These are phyloP conservation scores for Pythium dissotocum DNA, from an alignment of 352 stramenopile genomes.

Conservation along the genomic window DNA sequence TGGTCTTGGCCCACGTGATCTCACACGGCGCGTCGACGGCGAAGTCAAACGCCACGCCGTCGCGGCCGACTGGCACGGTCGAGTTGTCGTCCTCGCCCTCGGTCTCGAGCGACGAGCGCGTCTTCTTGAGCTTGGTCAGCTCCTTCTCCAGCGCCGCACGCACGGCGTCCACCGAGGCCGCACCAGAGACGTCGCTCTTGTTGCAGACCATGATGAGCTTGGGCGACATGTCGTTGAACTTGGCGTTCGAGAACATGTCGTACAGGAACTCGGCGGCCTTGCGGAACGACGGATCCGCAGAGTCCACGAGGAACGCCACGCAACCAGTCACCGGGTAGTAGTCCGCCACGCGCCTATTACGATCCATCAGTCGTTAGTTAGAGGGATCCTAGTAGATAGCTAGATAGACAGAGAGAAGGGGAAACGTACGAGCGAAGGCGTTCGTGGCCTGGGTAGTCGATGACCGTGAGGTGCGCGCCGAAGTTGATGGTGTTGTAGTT, in stretches of 20 bases:
- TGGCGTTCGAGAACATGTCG: slow-evolving; percentile 86
- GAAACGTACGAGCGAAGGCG: slow-evolving; percentile 64
- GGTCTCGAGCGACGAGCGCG: slow-evolving; percentile 81
- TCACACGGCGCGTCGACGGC: slow-evolving; percentile 81
- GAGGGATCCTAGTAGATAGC: not conserved
- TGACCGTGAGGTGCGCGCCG: slow-evolving; percentile 63
- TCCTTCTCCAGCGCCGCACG: slow-evolving; percentile 76
- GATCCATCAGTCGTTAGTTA: no score
- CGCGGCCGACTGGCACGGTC: slow-evolving; percentile 71
- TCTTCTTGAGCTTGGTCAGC: slow-evolving; percentile 84
- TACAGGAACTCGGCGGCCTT: slow-evolving; percentile 86
- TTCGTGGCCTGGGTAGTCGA: slow-evolving; percentile 85
- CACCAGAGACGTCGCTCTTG: slow-evolving; percentile 66
- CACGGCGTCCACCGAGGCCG: slow-evolving; percentile 50
- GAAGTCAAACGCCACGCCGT: slow-evolving; percentile 75
- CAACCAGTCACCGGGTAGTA: slow-evolving; percentile 71
- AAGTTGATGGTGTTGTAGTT: slow-evolving; percentile 75
- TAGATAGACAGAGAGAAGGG: slow-evolving; percentile 7
- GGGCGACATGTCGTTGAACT: slow-evolving; percentile 72
- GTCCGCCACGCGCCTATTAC: slow-evolving; percentile 56
- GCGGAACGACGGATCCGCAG: slow-evolving; percentile 63
- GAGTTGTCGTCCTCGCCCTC: slow-evolving; percentile 74
- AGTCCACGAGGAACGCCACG: slow-evolving; percentile 82
- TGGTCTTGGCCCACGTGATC: slow-evolving; percentile 69
- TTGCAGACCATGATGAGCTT: slow-evolving; percentile 83